These are phyloP conservation scores for Globisporangium heterothallicum DNA, from an alignment of 352 stramenopile species.

Conservation along the genomic window DNA sequence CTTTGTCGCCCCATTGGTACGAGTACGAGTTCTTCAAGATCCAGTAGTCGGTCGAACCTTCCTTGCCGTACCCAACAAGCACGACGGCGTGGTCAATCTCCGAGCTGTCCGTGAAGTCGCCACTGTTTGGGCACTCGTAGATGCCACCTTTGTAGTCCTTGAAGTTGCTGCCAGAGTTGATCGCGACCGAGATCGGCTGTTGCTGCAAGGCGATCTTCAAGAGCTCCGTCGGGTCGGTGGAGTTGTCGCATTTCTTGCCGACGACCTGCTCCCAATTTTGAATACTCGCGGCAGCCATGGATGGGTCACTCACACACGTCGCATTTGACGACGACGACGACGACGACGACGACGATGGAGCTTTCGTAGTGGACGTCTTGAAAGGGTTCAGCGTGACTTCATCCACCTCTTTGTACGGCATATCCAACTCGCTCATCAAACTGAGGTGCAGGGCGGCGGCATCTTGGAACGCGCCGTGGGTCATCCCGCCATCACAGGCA, in stretches of 20 bases:
- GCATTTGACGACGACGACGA: slow-evolving; percentile 16
- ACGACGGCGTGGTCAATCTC: slow-evolving; percentile 71
- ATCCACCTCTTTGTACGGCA: slow-evolving; percentile 58
- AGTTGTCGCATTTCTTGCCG: slow-evolving; percentile 45
- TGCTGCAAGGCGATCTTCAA: slow-evolving; percentile 64
- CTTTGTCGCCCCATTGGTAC: slow-evolving; percentile 59
- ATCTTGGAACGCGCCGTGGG: slow-evolving; percentile 62
- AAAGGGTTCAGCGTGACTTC: slow-evolving; percentile 23
- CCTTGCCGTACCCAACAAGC: slow-evolving; percentile 63
- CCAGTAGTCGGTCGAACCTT: slow-evolving; percentile 53
- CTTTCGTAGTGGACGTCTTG: slow-evolving; percentile 11
- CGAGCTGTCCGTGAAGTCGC: slow-evolving; percentile 49
- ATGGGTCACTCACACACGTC: slow-evolving; percentile 32
- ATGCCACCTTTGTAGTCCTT: slow-evolving; percentile 79
- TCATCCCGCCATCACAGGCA: slow-evolving; percentile 70
- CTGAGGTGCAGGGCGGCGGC: slow-evolving; percentile 44
- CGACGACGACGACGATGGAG: not conserved
- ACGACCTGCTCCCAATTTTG: slow-evolving; percentile 61
- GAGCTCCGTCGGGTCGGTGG: slow-evolving; percentile 45
- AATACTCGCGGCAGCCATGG: slow-evolving; percentile 55
- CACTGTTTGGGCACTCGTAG: slow-evolving; percentile 67
- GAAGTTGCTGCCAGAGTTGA: slow-evolving; percentile 73
- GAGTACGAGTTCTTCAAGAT: slow-evolving; percentile 85
- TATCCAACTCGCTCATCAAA: slow-evolving; percentile 51
- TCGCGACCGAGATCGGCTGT: slow-evolving; percentile 69